Evolutionary conservation across 2,329 filamentous ascomycete species (phyloP).

Genomic region (Neospermospora avenae): DNA sequence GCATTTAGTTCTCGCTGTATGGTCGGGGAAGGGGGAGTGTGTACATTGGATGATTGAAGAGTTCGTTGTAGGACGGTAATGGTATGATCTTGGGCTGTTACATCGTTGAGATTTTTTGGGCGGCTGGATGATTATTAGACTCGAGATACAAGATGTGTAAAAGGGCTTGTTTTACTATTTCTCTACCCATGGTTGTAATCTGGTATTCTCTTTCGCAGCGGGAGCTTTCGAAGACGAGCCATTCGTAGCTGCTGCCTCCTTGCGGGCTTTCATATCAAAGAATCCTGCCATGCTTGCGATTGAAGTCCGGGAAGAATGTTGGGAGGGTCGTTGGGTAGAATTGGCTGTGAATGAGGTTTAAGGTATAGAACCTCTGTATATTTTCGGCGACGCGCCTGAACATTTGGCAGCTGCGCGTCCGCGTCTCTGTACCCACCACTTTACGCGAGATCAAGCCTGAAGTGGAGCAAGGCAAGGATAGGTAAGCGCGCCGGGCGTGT

Average conservation of each 20-base stretch:
- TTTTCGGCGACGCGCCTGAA: slow-evolving; percentile 9
- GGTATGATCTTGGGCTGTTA: slow-evolving; percentile 96
- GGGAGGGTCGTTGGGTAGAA: not conserved
- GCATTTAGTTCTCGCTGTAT: slow-evolving; percentile 17
- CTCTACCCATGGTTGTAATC: slow-evolving; percentile 92
- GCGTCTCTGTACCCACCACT: slow-evolving; percentile 20
- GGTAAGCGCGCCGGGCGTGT: no score
- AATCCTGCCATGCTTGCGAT: slow-evolving; percentile 71
- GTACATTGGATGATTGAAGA: slow-evolving; percentile 86
- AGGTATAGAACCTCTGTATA: not conserved
- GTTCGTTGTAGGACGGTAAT: slow-evolving; percentile 89
- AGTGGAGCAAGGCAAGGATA: no score
- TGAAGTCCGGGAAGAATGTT: not conserved
- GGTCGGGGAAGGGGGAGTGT: slow-evolving; percentile 26
- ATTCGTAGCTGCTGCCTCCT: slow-evolving; percentile 68
- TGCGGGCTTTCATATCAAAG: slow-evolving; percentile 92
- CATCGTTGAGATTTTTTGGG: slow-evolving; percentile 89
- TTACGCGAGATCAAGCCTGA: slow-evolving; percentile 15
- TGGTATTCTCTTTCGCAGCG: slow-evolving; percentile 58
- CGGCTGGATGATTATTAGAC: slow-evolving; percentile 55
- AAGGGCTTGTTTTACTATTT: slow-evolving; percentile 73
- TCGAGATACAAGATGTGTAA: slow-evolving; percentile 30
- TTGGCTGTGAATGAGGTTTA: not conserved
- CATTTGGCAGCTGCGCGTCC: not conserved
- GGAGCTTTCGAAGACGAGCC: slow-evolving; percentile 63